These are phyloP conservation scores for Pseudogymnoascus sp. DNA, from an alignment of 2,329 filamentous ascomycete genomes.

Conservation along the genomic window DNA sequence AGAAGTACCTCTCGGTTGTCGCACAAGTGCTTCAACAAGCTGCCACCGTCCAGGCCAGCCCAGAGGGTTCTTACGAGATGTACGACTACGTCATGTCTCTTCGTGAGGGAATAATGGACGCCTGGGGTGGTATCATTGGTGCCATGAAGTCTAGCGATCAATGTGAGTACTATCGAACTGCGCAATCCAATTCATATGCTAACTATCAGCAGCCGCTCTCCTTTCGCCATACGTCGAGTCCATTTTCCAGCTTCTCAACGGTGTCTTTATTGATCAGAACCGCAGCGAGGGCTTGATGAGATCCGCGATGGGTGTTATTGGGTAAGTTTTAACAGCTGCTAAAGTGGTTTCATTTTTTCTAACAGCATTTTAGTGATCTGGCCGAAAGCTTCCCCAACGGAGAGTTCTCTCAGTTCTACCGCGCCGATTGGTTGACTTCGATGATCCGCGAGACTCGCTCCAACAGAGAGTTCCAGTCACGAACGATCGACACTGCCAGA, in stretches of 20 bases:
- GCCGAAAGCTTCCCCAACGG: constrained; percentile 90
- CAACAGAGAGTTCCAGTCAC: constrained; percentile 77
- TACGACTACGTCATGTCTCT: constrained; percentile 92
- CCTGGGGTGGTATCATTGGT: constrained; percentile 93
- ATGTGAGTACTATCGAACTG: constrained; percentile 44
- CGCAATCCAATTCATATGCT: constrained; percentile 20
- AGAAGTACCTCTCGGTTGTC: constrained; percentile 87
- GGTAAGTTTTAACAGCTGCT: constrained; percentile 50
- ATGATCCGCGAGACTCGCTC: constrained; percentile 89
- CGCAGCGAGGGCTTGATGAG: constrained; percentile 87
- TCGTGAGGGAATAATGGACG: constrained; percentile 97
- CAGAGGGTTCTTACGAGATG: constrained; percentile 88
- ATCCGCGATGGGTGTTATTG: constrained; percentile 95
- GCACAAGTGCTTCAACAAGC: constrained; percentile 93
- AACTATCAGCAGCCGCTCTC: constrained; percentile 48
- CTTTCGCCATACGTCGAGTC: constrained; percentile 73
- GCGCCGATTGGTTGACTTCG: constrained; percentile 79
- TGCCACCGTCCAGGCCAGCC: constrained; percentile 68
- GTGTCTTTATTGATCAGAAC: constrained; percentile 74
- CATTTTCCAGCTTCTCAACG: constrained; percentile 81
- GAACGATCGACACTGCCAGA: constrained; percentile 88
- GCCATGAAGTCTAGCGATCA: constrained; percentile 82
- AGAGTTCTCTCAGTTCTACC: constrained; percentile 77
- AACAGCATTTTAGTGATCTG: constrained; percentile 61
- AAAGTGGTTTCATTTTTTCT: background rate